Conservation (phyloP, 2,329 filamentous ascomycete genomes). For the Phialocephala subalpina region DNA sequence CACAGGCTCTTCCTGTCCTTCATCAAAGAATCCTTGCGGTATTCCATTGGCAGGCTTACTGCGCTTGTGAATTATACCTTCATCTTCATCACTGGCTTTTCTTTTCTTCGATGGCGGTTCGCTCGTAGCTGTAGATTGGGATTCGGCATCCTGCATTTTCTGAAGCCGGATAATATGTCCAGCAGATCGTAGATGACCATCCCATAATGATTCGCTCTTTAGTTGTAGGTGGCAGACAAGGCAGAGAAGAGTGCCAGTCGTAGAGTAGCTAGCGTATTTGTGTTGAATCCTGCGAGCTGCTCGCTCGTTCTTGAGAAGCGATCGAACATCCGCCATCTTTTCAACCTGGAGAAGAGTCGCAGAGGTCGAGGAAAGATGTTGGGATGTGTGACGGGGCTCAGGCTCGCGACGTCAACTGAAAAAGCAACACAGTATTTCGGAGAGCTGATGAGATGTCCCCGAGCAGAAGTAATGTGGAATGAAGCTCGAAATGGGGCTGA, state of each 20-base stretch:
- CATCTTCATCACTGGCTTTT: slow-evolving; percentile 51
- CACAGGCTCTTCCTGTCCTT: slow-evolving; percentile 45
- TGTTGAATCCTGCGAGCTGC: slow-evolving; percentile 77
- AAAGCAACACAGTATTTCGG: too few species aligned
- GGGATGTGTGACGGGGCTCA: not conserved
- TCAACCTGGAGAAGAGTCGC: not conserved
- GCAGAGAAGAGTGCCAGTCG: slow-evolving; percentile 73
- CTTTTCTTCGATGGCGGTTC: slow-evolving; percentile 54
- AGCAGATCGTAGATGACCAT: slow-evolving; percentile 62
- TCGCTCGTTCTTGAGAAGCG: slow-evolving; percentile 80
- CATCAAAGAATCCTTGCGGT: slow-evolving; percentile 46
- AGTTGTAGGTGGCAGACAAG: slow-evolving; percentile 69
- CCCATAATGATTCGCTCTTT: slow-evolving; percentile 74
- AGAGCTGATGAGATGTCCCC: not conserved
- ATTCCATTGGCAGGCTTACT: slow-evolving; percentile 47
- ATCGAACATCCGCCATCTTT: slow-evolving; percentile 79
- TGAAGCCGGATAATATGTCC: slow-evolving; percentile 52
- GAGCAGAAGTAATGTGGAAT: too few species aligned
- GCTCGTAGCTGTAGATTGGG: slow-evolving; percentile 18
- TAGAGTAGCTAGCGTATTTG: slow-evolving; percentile 72
- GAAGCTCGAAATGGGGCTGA: too few species aligned
- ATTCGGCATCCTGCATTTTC: slow-evolving; percentile 33
- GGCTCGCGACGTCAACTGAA: not conserved
- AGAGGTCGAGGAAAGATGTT: not conserved
- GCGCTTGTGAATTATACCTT: slow-evolving; percentile 52